These are phyloP conservation scores for Pseudonitzschia pungens DNA, from an alignment of 108 stramenopile species.

Conservation along the genomic window DNA sequence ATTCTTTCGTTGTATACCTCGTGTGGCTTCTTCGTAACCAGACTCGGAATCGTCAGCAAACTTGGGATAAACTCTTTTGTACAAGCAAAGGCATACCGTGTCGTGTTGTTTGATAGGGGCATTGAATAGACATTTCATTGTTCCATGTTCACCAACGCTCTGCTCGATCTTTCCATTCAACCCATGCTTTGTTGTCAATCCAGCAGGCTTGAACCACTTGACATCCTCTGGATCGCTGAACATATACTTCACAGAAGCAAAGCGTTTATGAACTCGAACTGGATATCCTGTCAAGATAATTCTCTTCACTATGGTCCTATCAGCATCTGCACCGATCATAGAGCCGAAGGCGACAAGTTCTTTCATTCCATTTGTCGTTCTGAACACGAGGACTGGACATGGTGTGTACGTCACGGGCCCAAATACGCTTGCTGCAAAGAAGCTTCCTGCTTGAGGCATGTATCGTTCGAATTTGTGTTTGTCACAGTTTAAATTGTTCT, in stretches of 20 bases:
- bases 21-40: constrained; percentile 21
- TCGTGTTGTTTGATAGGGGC: constrained; percentile 97
- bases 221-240: constrained; percentile 98
- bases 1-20: constrained; percentile 20
- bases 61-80: constrained; percentile 98
- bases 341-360: constrained; percentile 92
- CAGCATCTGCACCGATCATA: constrained; percentile 93
- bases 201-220: constrained; percentile 98
- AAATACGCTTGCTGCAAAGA: constrained; percentile 89
- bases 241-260: constrained; percentile 98
- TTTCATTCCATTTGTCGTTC: constrained; percentile 49
- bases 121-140: constrained; percentile 98
- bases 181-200: constrained; percentile 95
- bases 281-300: constrained; percentile 97
- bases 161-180: constrained; percentile 93
- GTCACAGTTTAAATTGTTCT: constrained; percentile 96
- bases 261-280: constrained; percentile 93
- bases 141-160: constrained; percentile 97
- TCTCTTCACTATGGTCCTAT: constrained; percentile 95
- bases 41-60: constrained; percentile 45
- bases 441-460: constrained; percentile 85
- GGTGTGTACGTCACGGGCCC: constrained; percentile 95
- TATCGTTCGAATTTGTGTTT: constrained; percentile 98
- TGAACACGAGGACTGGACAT: constrained; percentile 86
- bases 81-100: constrained; percentile 95